Evolutionary conservation across 176 grass and related monocot species (phyloP).

Genomic region (Oryza brachyantha): DNA sequence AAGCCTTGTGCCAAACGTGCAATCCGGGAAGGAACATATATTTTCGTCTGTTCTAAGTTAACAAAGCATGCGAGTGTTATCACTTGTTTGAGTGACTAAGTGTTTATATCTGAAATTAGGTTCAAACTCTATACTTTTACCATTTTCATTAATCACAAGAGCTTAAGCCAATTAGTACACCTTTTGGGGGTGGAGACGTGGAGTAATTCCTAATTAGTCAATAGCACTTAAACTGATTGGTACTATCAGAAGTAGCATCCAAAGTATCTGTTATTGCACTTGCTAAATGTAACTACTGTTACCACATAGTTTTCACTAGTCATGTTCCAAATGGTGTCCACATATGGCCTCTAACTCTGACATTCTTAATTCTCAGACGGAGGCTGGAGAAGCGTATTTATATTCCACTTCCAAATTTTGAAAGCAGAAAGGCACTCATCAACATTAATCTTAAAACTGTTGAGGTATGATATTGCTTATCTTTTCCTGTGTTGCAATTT

Average conservation of each 20-base stretch:
- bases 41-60: constrained; percentile 8
- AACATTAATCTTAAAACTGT: constrained; percentile 96
- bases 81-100: background rate
- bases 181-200: constrained; percentile 1
- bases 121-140: background rate
- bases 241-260: background rate
- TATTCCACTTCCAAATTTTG: constrained; percentile 94
- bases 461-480: constrained; percentile 54
- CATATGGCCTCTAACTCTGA: constrained; percentile 15
- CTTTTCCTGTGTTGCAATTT: background rate
- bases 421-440: constrained; percentile 96
- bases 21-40: constrained; percentile 7
- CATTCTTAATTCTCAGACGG: constrained; percentile 60
- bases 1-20: background rate
- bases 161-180: background rate
- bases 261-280: constrained; percentile 8
- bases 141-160: constrained; percentile 1
- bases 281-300: constrained; percentile 5
- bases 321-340: background rate
- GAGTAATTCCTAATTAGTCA: background rate
- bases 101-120: background rate
- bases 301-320: background rate
- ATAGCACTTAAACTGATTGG: background rate
- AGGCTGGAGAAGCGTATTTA: constrained; percentile 98
- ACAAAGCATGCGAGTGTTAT: background rate